Conservation (phyloP, 148 eudicot species). For the Rhododendron mucronatum region DNA sequence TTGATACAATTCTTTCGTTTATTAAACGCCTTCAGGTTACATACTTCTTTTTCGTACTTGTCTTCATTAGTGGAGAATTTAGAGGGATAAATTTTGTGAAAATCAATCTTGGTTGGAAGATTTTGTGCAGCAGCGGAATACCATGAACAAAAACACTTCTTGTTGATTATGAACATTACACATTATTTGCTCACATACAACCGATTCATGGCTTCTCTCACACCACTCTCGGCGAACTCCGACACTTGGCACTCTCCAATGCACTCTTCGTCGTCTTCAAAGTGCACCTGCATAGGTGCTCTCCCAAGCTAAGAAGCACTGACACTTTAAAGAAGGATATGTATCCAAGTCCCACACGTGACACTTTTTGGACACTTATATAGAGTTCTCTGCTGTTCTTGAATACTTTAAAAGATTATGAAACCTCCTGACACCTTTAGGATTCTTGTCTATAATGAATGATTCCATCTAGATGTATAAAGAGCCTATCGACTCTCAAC, state of each 20-base stretch:
- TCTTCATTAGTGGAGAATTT: background rate
- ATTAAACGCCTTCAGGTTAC: constrained; percentile 77
- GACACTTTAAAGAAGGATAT: background rate
- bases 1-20: constrained; percentile 45
- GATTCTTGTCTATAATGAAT: background rate
- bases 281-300: background rate
- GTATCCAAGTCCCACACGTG: background rate
- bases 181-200: background rate
- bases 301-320: background rate
- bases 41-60: background rate
- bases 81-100: background rate
- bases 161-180: background rate
- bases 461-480: background rate
- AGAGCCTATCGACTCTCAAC: background rate
- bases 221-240: background rate
- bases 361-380: background rate
- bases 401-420: background rate
- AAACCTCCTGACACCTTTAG: background rate
- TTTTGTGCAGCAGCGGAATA: background rate
- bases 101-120: background rate
- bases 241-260: background rate
- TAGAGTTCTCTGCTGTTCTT: background rate
- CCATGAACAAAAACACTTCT: no score
- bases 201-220: background rate
- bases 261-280: background rate